These are phyloP conservation scores for Hymenoscyphus fructigenus DNA, from an alignment of 2,329 filamentous ascomycete species.

Conservation along the genomic window DNA sequence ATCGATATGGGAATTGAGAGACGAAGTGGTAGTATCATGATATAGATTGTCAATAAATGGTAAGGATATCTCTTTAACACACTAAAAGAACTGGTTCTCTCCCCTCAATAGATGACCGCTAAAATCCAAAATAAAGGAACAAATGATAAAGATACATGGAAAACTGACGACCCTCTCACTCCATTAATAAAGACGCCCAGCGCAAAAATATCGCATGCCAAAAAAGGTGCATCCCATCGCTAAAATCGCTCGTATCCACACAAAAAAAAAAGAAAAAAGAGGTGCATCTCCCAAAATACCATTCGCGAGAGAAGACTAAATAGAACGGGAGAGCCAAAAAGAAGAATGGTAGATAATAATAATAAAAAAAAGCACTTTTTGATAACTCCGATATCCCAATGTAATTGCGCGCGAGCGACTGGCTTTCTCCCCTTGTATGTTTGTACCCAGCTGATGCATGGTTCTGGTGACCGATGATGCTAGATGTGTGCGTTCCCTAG, in stretches of 20 bases:
- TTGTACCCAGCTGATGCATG: neutral
- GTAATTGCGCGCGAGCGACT: slow-evolving; percentile 14
- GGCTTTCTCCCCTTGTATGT: slow-evolving; percentile 9
- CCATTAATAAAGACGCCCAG: neutral
- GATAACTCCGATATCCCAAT: slow-evolving; percentile 4
- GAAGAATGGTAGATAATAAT: neutral
- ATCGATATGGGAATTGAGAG: too few relatives aligned
- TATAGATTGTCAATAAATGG: too few relatives aligned
- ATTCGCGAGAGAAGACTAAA: neutral
- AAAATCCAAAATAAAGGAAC: too few relatives aligned
- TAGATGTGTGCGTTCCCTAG: neutral
- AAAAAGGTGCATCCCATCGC: neutral
- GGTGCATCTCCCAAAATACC: neutral
- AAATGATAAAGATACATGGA: too few relatives aligned
- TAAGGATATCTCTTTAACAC: too few relatives aligned
- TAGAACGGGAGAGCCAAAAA: neutral
- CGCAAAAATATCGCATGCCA: neutral
- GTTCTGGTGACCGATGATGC: neutral
- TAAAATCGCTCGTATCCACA: neutral
- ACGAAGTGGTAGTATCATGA: too few relatives aligned
- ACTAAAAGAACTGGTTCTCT: too few relatives aligned
- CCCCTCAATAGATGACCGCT: too few relatives aligned
- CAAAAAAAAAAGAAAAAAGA: neutral
- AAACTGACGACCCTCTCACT: too few relatives aligned
- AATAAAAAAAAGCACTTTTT: slow-evolving; percentile 8